Evolutionary conservation across 1,139 yeast species (phyloP).

Genomic region (Martiniozyma asiatica): DNA sequence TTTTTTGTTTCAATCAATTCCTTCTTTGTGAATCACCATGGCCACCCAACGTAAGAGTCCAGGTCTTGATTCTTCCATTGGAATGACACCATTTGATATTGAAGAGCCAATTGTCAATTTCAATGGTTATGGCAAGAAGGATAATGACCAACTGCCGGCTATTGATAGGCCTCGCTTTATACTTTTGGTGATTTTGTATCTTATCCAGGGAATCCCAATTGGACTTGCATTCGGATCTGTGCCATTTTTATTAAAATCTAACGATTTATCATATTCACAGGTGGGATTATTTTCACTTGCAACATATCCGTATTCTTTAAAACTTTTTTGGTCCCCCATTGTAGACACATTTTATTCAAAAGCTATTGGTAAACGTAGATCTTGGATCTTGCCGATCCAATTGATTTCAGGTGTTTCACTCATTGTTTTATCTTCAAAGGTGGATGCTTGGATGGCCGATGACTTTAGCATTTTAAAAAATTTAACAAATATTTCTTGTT

Average conservation of each 20-base stretch:
- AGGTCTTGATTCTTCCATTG: no score
- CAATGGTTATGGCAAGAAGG: not conserved
- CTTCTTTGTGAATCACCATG: no score
- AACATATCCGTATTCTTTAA: constrained; percentile 87
- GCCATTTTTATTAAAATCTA: constrained; percentile 79
- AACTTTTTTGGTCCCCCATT: constrained; percentile 89
- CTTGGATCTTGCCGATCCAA: constrained; percentile 95
- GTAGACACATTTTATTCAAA: constrained; percentile 76
- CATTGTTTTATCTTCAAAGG: constrained; percentile 46
- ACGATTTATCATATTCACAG: constrained; percentile 64
- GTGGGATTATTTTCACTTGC: constrained; percentile 87
- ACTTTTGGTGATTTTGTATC: constrained; percentile 58
- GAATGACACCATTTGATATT: constrained; percentile 5
- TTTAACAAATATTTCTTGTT: constrained; percentile 36
- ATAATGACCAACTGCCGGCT: constrained; percentile 23
- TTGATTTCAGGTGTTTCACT: constrained; percentile 60
- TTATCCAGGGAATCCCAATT: constrained; percentile 90
- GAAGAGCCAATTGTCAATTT: constrained; percentile 3
- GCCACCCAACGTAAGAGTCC: no score
- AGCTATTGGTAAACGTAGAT: constrained; percentile 67
- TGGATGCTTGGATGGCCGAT: constrained; percentile 40
- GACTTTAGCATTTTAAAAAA: constrained; percentile 37
- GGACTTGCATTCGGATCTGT: constrained; percentile 93
- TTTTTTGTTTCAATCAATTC: no score
- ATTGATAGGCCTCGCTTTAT: constrained; percentile 61